phyloP scores from a whole-genome alignment of 805 yeast species.

The Yamadazyma phyllophila region DNA sequence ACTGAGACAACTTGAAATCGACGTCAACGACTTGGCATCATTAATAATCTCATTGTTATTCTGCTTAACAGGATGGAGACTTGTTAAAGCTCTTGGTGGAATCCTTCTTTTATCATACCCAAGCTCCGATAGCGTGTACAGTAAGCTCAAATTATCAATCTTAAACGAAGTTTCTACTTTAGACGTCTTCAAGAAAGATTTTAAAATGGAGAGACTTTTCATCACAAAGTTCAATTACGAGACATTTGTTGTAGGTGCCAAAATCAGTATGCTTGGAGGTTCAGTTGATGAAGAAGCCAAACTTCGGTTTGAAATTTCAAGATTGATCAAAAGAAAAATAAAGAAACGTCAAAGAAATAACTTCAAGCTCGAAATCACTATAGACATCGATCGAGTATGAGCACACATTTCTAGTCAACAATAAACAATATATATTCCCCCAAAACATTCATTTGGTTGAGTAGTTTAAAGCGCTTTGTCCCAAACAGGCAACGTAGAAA shows the following conservation, averaged over 20 bases:
- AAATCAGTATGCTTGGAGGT: constrained; percentile 62
- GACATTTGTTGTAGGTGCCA: constrained; percentile 55
- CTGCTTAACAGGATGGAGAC: constrained; percentile 49
- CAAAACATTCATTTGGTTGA: no score
- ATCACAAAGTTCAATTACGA: constrained; percentile 63
- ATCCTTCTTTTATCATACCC: constrained; percentile 56
- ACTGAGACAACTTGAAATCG: constrained; percentile 28
- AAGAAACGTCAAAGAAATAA: constrained; percentile 19
- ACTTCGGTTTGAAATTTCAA: constrained; percentile 48
- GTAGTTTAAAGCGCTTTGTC: not conserved
- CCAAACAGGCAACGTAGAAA: constrained; percentile 18
- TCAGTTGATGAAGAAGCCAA: constrained; percentile 66
- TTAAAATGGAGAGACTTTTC: constrained; percentile 47
- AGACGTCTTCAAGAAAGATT: constrained; percentile 52
- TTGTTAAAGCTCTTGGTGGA: constrained; percentile 51
- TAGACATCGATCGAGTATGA: constrained; percentile 25
- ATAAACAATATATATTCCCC: not conserved
- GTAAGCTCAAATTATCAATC: constrained; percentile 37
- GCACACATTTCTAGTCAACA: not conserved
- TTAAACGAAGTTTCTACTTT: constrained; percentile 44
- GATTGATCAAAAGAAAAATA: constrained; percentile 39
- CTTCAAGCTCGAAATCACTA: constrained; percentile 34
- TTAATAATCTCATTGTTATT: constrained; percentile 44
- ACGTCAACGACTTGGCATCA: constrained; percentile 46
- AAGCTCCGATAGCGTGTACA: constrained; percentile 36